Percentiles rank a stretch among this genome's conserved stretches.
Conservation (phyloP, 768 basidiomycete species). For the Rhizopogon salebrosus region DNA sequence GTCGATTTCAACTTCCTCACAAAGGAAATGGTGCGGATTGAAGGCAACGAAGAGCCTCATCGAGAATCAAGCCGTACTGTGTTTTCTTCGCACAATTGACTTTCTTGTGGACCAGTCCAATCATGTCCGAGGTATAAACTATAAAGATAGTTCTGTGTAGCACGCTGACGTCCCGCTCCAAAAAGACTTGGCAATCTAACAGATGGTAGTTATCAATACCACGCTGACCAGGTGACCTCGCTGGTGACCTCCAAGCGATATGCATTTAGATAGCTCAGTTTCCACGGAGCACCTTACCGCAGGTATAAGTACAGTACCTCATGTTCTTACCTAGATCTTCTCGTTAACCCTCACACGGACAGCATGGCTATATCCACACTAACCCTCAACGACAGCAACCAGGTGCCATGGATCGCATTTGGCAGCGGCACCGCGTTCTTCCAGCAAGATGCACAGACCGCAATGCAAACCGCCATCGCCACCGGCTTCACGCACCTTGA, state of each 20-base stretch:
- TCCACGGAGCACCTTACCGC: background rate
- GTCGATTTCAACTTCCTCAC: slow-evolving; percentile 76
- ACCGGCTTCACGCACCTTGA: slow-evolving; percentile 36
- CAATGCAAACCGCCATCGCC: slow-evolving; percentile 25
- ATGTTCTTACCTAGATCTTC: background rate
- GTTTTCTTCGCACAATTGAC: too few relatives aligned
- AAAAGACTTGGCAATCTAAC: background rate
- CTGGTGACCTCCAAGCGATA: background rate
- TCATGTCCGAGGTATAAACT: background rate
- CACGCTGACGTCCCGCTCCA: background rate
- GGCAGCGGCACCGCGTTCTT: slow-evolving; percentile 34
- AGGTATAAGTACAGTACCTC: background rate
- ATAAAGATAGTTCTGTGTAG: background rate
- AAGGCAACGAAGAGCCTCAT: too few relatives aligned
- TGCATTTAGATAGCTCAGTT: too few relatives aligned
- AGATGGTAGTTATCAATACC: background rate
- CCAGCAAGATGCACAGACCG: slow-evolving; percentile 20
- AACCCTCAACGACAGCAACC: slow-evolving; percentile 31
- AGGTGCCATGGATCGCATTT: slow-evolving; percentile 33
- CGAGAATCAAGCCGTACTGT: too few relatives aligned
- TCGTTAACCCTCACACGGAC: background rate
- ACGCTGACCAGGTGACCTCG: background rate
- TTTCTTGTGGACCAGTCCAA: background rate
- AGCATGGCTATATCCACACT: slow-evolving; percentile 21
- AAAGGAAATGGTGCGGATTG: slow-evolving; percentile 67